Base-by-base conservation (phyloP, 192 early-diverging fungal genomes). In the Umbelopsis ramanniana region DNA sequence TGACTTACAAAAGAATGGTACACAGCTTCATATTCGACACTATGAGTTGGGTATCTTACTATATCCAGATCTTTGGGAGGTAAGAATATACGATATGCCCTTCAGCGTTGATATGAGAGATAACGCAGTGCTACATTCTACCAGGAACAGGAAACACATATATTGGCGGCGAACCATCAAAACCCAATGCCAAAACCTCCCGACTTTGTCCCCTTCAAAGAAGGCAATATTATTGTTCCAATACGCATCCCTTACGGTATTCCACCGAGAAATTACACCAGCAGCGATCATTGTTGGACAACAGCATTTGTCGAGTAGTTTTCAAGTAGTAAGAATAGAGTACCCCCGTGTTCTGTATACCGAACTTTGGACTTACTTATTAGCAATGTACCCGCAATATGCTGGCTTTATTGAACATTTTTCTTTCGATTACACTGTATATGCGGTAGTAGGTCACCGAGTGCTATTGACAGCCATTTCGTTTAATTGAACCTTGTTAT, bases 1-100 rank as follows among this genome's bases (percentile, higher is more conserved):
- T 4, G 70, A 72, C 21, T 67, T 89, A 22, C 77, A 89, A 54
- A 79, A 81, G 66, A 83, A 88, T 21, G 79, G 75, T 23, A 76
- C 69, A 6, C 82, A 87, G 53, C 72, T 91, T n/a, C 75, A 79
- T 37, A 85, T 92, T 22, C 76, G 89, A 17, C 90, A 87, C 52
- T 92, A 86, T 74, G 90, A 92, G 50, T 72, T 92, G 0, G 90
- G 90, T 0, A 87, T 92, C 2, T 75, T 92, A 6, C 54, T 90
- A 22, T 81, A 74, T 60, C 87, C 89, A 3, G 76, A 74, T 19
- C 69, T 88, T 19, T 91, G 82, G 69, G 78, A 91, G 82, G 90
- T 91, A 74, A 69, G 38, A 76, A 45, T 3, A 29, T 19, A 37
- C 57, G 57, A 63, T 37, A 3, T 10, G 3, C 1, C n/a, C 1